Percentiles rank a stretch among this genome's conserved stretches.
Evolutionary conservation across 768 basidiomycete genomes (phyloP).

Genomic region (Tricholoma bakamatsutake): DNA sequence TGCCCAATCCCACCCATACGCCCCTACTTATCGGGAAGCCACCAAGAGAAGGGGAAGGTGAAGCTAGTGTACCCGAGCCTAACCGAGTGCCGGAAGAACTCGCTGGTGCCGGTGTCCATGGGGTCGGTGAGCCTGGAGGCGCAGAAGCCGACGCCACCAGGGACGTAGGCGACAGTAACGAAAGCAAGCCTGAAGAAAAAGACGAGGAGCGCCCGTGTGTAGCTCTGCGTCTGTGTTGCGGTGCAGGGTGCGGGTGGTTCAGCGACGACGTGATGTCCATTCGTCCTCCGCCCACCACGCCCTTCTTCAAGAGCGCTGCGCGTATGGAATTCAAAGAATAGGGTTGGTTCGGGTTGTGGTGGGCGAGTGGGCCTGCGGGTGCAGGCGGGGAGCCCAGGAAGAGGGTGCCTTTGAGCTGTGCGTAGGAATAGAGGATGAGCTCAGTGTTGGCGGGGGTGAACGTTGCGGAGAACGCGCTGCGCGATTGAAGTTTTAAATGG

Average conservation of each 20-base stretch:
- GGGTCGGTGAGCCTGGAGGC: conserved; percentile 4
- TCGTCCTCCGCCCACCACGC: conserved; percentile 59
- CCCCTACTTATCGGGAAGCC: conserved; percentile 9
- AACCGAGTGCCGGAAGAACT: background rate
- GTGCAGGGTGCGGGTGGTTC: conserved; percentile 16
- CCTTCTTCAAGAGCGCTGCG: conserved; percentile 39
- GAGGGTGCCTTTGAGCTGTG: conserved; percentile 68
- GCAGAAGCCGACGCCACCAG: conserved; percentile 16
- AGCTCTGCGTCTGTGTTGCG: conserved; percentile 20
- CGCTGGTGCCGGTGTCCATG: conserved; percentile 5
- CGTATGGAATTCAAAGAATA: conserved; percentile 43
- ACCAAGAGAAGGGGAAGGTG: conserved; percentile 11
- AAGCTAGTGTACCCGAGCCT: conserved; percentile 6
- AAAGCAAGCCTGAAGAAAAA: conserved; percentile 28
- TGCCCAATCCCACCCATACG: conserved; percentile 18
- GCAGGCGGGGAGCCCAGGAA: conserved; percentile 40
- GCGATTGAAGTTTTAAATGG: conserved; percentile 21
- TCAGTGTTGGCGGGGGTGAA: conserved; percentile 52
- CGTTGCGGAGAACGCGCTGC: conserved; percentile 37
- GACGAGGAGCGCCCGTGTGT: conserved; percentile 47
- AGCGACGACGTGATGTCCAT: conserved; percentile 67
- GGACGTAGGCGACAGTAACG: conserved; percentile 11
- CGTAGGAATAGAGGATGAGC: conserved; percentile 80
- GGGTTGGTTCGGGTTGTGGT: conserved; percentile 38
- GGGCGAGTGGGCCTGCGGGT: conserved; percentile 17